Evolutionary conservation across 306 rosid genomes (phyloP).

Genomic region (Prunus padus): DNA sequence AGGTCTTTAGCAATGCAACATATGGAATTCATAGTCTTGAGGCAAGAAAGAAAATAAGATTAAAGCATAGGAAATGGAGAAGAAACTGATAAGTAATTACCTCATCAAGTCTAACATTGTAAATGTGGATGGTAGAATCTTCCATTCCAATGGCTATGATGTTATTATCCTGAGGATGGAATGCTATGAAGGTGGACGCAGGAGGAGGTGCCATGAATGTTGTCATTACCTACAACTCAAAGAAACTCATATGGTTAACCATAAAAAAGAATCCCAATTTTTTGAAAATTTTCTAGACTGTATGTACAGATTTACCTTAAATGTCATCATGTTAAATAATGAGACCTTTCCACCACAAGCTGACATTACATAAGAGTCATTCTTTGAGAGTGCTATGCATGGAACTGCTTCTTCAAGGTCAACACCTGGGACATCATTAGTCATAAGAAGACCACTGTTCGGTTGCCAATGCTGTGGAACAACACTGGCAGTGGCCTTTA

Average conservation of each 20-base stretch:
- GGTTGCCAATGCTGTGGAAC: constrained; percentile 91
- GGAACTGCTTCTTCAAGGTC: constrained; percentile 87
- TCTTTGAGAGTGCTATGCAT: constrained; percentile 83
- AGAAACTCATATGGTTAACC: constrained; percentile 18
- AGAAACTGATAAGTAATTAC: constrained; percentile 30
- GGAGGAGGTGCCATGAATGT: constrained; percentile 82
- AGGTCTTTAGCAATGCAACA: constrained; percentile 19
- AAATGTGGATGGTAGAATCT: constrained; percentile 81
- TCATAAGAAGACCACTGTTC: constrained; percentile 81
- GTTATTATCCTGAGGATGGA: constrained; percentile 89
- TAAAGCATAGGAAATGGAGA: background rate
- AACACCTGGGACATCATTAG: constrained; percentile 74
- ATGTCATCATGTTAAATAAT: constrained; percentile 78
- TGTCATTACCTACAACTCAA: constrained; percentile 71
- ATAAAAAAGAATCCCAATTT: constrained; percentile 15
- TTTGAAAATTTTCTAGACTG: constrained; percentile 5
- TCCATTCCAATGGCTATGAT: constrained; percentile 93
- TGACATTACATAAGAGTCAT: constrained; percentile 83
- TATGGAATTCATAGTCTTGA: background rate
- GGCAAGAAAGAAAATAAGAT: background rate
- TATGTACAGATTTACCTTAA: constrained; percentile 46
- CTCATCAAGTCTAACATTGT: constrained; percentile 78
- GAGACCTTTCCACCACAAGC: constrained; percentile 89
- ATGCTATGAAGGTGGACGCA: constrained; percentile 72
- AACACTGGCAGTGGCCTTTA: constrained; percentile 80